These are phyloP conservation scores for Ganoderma resinaceum DNA, from an alignment of 1,284 basidiomycete species.

Conservation along the genomic window DNA sequence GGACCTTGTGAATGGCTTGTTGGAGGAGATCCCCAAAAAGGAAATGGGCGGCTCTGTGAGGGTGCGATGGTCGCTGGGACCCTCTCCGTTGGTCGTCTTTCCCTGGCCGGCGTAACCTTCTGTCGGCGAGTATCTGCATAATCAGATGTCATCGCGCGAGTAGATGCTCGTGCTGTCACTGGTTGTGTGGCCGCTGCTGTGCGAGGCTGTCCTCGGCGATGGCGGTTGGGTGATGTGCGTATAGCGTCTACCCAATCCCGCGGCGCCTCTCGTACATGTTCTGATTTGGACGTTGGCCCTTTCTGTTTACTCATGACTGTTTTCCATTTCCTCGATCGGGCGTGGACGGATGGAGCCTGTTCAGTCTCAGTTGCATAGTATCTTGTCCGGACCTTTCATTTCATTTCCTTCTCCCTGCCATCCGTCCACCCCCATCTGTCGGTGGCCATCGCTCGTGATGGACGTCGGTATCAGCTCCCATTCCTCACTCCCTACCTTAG, in stretches of 20 bases:
- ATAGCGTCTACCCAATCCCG: constrained; percentile 10
- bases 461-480: constrained; percentile 9
- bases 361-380: constrained; percentile 26
- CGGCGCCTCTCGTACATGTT: constrained; percentile 19
- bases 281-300: constrained; percentile 29
- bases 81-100: neutral
- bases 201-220: constrained; percentile 23
- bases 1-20: constrained; percentile 10
- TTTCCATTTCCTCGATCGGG: constrained; percentile 5
- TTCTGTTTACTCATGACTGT: constrained; percentile 21
- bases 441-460: constrained; percentile 27
- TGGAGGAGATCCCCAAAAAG: constrained; percentile 12
- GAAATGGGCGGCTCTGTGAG: constrained; percentile 24
- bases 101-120: constrained; percentile 15
- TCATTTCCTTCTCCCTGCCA: constrained; percentile 13
- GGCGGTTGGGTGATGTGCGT: constrained; percentile 19
- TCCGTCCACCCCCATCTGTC: constrained; percentile 22
- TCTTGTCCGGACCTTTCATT: constrained; percentile 18
- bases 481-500: constrained; percentile 1
- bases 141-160: constrained; percentile 25
- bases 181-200: constrained; percentile 21
- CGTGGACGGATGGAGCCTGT: constrained; percentile 14
- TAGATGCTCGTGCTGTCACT: constrained; percentile 18
- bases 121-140: constrained; percentile 12
- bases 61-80: constrained; percentile 14